Percentiles rank a stretch among this genome's conserved stretches.
These are phyloP conservation scores for Apophysomyces ossiformis DNA, from an alignment of 371 early-diverging fungal species.

Conservation along the genomic window DNA sequence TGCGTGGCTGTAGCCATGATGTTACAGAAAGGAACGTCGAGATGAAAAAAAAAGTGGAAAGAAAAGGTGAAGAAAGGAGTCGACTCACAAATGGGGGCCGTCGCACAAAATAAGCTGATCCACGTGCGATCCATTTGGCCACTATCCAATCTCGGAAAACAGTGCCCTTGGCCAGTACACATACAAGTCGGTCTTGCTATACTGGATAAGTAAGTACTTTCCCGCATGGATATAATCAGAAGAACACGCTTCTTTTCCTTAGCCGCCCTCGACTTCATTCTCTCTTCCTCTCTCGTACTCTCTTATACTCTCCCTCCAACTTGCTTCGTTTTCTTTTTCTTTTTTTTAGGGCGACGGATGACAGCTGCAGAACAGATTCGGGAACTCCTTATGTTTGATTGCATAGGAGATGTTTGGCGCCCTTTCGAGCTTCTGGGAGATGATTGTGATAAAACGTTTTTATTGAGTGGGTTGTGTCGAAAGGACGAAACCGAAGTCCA, in stretches of 20 bases:
- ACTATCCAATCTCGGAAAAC: conserved; percentile 12
- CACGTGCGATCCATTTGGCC: conserved; percentile 16
- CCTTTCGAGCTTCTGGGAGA: background rate
- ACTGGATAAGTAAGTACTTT: no score
- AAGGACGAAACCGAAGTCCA: no score
- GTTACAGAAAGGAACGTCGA: conserved; percentile 17
- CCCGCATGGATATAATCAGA: no score
- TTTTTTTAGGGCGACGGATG: conserved; percentile 7
- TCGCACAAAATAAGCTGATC: conserved; percentile 18
- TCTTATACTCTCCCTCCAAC: background rate
- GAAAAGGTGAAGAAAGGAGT: conserved; percentile 4
- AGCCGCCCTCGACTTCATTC: no score
- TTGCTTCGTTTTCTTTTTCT: background rate
- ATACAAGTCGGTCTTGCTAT: no score
- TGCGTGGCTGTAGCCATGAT: conserved; percentile 18
- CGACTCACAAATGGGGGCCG: background rate
- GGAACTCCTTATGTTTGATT: conserved; percentile 11
- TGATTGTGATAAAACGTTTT: no score
- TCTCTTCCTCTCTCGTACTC: no score
- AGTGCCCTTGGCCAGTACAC: background rate
- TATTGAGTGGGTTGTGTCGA: no score
- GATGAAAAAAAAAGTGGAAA: conserved; percentile 10
- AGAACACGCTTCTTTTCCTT: no score
- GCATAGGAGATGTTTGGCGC: conserved; percentile 7
- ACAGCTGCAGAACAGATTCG: conserved; percentile 4